Conservation (phyloP, 1,139 yeast genomes). For the Suhomyces kunorum region DNA sequence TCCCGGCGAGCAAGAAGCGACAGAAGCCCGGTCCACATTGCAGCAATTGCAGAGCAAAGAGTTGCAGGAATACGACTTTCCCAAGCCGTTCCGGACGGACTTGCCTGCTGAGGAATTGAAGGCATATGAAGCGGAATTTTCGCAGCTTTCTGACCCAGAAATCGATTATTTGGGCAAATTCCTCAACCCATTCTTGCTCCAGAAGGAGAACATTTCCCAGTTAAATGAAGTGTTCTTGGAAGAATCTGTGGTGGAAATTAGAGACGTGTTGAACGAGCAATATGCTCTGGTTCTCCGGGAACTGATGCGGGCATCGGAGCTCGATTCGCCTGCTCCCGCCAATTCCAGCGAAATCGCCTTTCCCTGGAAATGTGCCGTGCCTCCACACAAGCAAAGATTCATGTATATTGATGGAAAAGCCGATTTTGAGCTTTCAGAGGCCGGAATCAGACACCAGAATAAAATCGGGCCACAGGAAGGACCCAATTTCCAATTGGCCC, state of each 20-base stretch:
- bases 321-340: conserved; percentile 60
- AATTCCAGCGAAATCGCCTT: conserved; percentile 53
- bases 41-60: conserved; percentile 79
- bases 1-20: conserved; percentile 75
- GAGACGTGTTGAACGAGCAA: conserved; percentile 60
- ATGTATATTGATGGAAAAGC: conserved; percentile 76
- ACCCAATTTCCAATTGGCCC: conserved; percentile 51
- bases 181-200: conserved; percentile 59
- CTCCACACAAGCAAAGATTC: conserved; percentile 91
- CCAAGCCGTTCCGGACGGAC: conserved; percentile 51
- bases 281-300: conserved; percentile 50
- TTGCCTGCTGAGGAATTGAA: conserved; percentile 33
- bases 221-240: conserved; percentile 57
- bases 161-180: conserved; percentile 48
- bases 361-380: conserved; percentile 92
- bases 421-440: conserved; percentile 29
- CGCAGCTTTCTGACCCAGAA: conserved; percentile 37
- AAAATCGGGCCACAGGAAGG: conserved; percentile 50
- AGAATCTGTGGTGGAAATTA: conserved; percentile 70
- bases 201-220: conserved; percentile 37
- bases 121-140: conserved; percentile 22
- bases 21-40: conserved; percentile 75
- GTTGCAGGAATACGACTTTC: conserved; percentile 79
- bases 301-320: conserved; percentile 53
- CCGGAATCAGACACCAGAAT: conserved; percentile 28